Conservation (phyloP, 179 eudicot genomes). For the Heliamphora ciliata region DNA sequence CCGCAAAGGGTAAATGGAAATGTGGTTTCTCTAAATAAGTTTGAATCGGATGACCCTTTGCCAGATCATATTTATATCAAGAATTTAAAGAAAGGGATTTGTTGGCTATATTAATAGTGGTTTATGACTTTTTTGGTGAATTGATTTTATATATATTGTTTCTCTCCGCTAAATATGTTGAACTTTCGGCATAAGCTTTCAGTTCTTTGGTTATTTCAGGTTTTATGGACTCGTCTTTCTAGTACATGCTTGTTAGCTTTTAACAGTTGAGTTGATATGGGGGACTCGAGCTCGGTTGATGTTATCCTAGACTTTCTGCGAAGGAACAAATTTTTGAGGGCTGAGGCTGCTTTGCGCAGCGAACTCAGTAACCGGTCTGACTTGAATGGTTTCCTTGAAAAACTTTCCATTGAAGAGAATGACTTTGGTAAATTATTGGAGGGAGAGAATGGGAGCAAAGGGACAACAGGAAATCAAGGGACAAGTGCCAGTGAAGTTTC, state of each 20-base stretch:
- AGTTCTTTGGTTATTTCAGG: slow-evolving; percentile 11
- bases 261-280: slow-evolving; percentile 32
- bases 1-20: background rate
- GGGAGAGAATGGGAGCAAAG: slow-evolving; percentile 31
- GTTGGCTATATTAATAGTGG: background rate
- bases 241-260: slow-evolving; percentile 8
- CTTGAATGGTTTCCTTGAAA: slow-evolving; percentile 49
- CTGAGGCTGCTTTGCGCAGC: slow-evolving; percentile 77
- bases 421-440: slow-evolving; percentile 29
- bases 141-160: background rate
- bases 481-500: slow-evolving; percentile 37
- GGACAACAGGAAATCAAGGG: slow-evolving; percentile 22
- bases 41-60: background rate
- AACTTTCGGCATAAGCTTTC: background rate
- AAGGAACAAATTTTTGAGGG: slow-evolving; percentile 66
- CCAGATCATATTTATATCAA: background rate
- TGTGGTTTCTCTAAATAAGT: background rate
- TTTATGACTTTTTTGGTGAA: background rate
- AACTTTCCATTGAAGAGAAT: slow-evolving; percentile 38
- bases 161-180: background rate
- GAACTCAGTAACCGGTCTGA: slow-evolving; percentile 62
- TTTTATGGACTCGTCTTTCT: slow-evolving; percentile 14
- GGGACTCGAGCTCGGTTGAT: slow-evolving; percentile 52
- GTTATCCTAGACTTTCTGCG: slow-evolving; percentile 56
- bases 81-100: background rate